Evolutionary conservation across 352 stramenopile genomes (phyloP).

Genomic region (Globisporangium ultimum): DNA sequence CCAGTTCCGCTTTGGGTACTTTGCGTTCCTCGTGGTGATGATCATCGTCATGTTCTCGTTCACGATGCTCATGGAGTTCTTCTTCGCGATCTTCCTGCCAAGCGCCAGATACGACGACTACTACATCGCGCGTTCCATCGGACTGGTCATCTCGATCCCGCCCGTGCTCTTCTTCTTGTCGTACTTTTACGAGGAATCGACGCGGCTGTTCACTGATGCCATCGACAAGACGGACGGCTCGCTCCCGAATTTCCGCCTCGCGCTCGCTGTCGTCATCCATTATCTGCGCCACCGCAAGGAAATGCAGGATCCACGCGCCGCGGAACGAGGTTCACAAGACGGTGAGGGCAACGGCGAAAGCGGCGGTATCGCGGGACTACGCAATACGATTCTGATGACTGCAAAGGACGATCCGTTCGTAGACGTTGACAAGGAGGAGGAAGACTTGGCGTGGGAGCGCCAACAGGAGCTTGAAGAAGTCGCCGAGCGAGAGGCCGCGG

Average conservation of each 20-base stretch:
- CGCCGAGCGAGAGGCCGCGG: constrained; percentile 19
- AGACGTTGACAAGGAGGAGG: constrained; percentile 54
- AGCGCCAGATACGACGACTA: constrained; percentile 71
- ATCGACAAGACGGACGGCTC: constrained; percentile 70
- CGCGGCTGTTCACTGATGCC: constrained; percentile 66
- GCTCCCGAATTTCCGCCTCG: constrained; percentile 74
- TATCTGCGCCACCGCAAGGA: constrained; percentile 69
- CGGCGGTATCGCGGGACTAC: not conserved
- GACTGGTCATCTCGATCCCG: constrained; percentile 54
- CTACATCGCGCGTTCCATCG: constrained; percentile 54
- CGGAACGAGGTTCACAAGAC: not conserved
- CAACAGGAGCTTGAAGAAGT: constrained; percentile 27
- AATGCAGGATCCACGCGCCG: constrained; percentile 27
- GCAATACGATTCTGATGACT: constrained; percentile 30
- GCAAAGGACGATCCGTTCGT: constrained; percentile 54
- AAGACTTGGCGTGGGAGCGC: constrained; percentile 39
- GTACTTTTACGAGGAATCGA: constrained; percentile 75
- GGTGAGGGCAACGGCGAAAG: not conserved
- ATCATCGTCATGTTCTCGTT: constrained; percentile 84
- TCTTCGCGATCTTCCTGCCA: constrained; percentile 81
- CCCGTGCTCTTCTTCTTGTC: constrained; percentile 73
- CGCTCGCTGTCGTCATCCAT: constrained; percentile 72
- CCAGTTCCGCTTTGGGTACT: constrained; percentile 74
- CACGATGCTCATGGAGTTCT: constrained; percentile 82
- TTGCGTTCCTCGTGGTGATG: constrained; percentile 82